Evolutionary conservation across 768 basidiomycete species (phyloP).

Genomic region (Suillus paluster): DNA sequence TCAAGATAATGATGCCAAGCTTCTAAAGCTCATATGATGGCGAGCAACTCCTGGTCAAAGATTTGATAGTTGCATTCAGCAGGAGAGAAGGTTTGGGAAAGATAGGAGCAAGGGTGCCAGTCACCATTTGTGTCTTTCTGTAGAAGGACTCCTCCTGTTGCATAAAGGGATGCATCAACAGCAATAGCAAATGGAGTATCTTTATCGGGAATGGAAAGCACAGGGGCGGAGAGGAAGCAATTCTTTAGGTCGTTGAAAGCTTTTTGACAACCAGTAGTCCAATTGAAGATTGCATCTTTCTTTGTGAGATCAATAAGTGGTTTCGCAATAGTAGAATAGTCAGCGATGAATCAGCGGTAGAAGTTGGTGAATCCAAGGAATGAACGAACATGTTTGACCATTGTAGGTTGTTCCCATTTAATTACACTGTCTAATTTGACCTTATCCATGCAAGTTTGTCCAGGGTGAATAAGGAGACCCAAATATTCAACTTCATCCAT

Average conservation of each 20-base stretch:
- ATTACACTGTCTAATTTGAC: too few species aligned
- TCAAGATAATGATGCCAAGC: too few species aligned
- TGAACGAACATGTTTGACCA: too few species aligned
- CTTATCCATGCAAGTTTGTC: too few species aligned
- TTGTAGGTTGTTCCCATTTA: too few species aligned
- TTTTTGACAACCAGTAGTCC: neutral
- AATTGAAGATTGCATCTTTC: neutral
- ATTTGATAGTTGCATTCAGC: slow-evolving; percentile 29
- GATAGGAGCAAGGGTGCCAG: neutral
- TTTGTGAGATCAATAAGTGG: slow-evolving; percentile 16
- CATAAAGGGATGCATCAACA: slow-evolving; percentile 35
- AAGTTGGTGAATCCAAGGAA: too few species aligned
- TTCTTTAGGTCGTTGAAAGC: neutral
- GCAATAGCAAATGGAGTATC: neutral
- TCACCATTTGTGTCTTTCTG: slow-evolving; percentile 17
- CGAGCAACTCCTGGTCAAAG: slow-evolving; percentile 21
- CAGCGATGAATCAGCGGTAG: too few species aligned
- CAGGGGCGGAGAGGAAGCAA: neutral
- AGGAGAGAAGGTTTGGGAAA: slow-evolving; percentile 13
- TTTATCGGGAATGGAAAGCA: slow-evolving; percentile 8
- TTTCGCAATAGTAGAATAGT: slow-evolving; percentile 34
- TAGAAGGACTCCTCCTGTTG: slow-evolving; percentile 33
- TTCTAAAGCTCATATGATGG: neutral
- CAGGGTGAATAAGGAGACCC: too few species aligned
- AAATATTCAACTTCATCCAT: too few species aligned